Percentiles rank a stretch among this genome's conserved stretches.
Evolutionary conservation across 164 flowering plant species (phyloP).

Genomic region (Annona cherimola): DNA sequence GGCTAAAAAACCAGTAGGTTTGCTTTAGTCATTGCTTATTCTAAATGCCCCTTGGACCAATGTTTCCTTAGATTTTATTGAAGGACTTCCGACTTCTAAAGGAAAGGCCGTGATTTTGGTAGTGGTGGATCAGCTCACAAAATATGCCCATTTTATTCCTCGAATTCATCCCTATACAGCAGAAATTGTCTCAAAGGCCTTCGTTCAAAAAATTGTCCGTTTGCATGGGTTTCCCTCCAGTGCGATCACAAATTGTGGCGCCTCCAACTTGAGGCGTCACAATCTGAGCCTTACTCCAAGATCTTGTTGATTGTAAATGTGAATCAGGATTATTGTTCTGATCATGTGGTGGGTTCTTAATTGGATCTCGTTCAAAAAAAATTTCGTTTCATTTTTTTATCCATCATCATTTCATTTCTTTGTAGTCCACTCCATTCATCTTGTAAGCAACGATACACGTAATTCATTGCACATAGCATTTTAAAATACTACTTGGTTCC

Average conservation of each 20-base stretch:
- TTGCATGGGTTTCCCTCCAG: not conserved
- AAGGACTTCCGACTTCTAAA: not conserved
- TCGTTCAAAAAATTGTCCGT: not conserved
- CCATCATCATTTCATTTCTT: no score
- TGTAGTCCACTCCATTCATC: no score
- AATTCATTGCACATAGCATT: no score
- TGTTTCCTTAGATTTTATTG: conserved; percentile 7
- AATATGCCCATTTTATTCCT: not conserved
- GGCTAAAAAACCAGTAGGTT: not conserved
- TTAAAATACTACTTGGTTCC: no score
- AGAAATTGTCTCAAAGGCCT: not conserved
- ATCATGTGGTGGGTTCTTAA: no score
- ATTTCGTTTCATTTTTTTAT: no score
- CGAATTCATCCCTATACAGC: not conserved
- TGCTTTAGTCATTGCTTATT: conserved; percentile 8
- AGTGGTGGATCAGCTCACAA: conserved; percentile 1
- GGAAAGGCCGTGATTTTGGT: not conserved
- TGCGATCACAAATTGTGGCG: not conserved
- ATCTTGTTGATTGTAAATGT: no score
- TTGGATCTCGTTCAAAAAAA: no score
- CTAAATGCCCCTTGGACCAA: not conserved
- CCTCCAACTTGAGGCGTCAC: no score
- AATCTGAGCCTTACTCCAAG: no score
- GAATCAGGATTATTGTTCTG: no score
- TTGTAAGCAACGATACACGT: no score